Base-by-base conservation (phyloP, 108 stramenopile genomes). In the Mayamaea pseudoterrestris region DNA sequence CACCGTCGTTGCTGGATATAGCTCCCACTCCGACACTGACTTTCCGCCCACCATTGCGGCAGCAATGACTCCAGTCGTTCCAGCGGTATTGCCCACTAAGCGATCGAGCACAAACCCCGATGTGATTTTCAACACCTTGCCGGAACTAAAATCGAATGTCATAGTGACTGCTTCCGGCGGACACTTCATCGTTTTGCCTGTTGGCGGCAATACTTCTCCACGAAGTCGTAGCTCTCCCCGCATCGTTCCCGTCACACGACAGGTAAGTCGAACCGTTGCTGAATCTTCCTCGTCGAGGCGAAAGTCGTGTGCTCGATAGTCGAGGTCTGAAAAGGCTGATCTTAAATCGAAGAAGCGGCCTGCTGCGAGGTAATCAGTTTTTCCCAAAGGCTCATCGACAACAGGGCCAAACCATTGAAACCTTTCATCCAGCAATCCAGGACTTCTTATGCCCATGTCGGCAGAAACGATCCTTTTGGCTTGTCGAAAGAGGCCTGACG, bases 71-170 rank as follows among this genome's bases (percentile, higher is more conserved):
- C 76, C 76, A 27, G 53, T 58, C n/a, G 61, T 46, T 21, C 76
- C 76, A 16, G 45, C 26, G 1, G 76, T 78, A 57, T 78, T 78
- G 20, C 76, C 76, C 20, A 70, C 69, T 26, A 55, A 47, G 9
- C 71, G 71, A 57, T 78, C 76, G 46, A 78, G 50, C 20, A 58
- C 48, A 56, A 78, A 70, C n/a, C 69, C 76, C 6, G 57, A 60
- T 30, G 69, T 69, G 11, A 78, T 36, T 41, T 70, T 69, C 3
- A 39, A 39, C 8, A 78, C 35, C 31, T 63, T 69, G 9, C 76
- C 76, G 0, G 23, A 27, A 17, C 49, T 24, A 2, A 4, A 12
- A 39, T 60, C 62, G 55, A 67, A 78, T 12, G 72, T 78, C 25
- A 78, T 60, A 32, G 43, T 55, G 17, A 73, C 39, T 13, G 61